Percentiles rank a stretch among this genome's conserved stretches.
These are phyloP conservation scores for Candida patagonica DNA, from an alignment of 805 yeast species.

Conservation along the genomic window DNA sequence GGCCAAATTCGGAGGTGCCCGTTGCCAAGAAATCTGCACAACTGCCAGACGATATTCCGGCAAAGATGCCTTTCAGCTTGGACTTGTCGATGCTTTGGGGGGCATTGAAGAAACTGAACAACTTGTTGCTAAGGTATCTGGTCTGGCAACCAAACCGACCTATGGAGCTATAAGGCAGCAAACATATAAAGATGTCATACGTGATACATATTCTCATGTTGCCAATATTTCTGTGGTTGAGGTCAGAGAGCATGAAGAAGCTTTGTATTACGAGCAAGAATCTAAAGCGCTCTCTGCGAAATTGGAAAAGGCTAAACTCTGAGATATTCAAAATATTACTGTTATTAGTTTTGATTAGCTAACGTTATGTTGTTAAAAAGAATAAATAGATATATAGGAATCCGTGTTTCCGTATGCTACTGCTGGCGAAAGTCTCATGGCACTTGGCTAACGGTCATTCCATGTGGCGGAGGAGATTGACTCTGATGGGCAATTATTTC, in stretches of 20 bases:
- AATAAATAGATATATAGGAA: no score
- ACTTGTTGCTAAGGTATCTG: slow-evolving; percentile 18
- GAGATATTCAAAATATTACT: no score
- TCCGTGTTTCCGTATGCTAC: no score
- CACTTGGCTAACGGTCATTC: no score
- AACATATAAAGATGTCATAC: slow-evolving; percentile 21
- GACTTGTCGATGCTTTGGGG: slow-evolving; percentile 28
- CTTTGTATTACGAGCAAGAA: neutral
- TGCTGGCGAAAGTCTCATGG: no score
- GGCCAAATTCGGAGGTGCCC: slow-evolving; percentile 23
- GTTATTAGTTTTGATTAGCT: no score
- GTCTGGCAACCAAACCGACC: slow-evolving; percentile 23
- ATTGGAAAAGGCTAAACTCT: neutral
- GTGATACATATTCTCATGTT: slow-evolving; percentile 11
- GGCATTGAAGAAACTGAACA: slow-evolving; percentile 27
- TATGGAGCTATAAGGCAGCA: slow-evolving; percentile 26
- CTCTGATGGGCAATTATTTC: slow-evolving; percentile 18
- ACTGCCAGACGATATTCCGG: slow-evolving; percentile 29
- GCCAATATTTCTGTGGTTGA: neutral
- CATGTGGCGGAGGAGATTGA: slow-evolving; percentile 6
- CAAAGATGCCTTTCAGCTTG: slow-evolving; percentile 21
- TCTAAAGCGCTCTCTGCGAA: neutral
- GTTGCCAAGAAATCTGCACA: slow-evolving; percentile 25
- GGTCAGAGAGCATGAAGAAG: neutral
- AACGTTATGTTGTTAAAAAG: no score